Base-by-base conservation (phyloP, 148 eudicot species). In the Polygonum maritimum region DNA sequence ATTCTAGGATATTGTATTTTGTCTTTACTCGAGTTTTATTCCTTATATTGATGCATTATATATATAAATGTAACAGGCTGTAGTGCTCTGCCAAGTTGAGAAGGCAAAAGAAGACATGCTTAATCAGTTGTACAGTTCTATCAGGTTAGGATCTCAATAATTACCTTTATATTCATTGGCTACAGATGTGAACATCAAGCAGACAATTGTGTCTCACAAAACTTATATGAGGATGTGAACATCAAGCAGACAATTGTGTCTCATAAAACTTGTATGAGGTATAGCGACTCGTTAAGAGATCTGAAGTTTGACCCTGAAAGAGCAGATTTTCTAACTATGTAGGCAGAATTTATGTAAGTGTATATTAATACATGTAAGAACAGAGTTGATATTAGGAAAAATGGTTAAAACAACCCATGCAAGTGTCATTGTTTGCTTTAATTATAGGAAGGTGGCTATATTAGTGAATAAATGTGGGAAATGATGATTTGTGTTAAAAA, bases 21-120 rank as follows among this genome's bases (percentile, higher is more conserved):
- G n/a, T 2, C n/a, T 69, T 13, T 26, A 47, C 63, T 51, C 1
- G 3, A 31, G 55, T 22, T 33, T 60, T 0, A 19, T 74, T 74
- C 77, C 11, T 26, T 26, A 21, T 49, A 67, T 44, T 74, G 31
- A 40, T 21, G 74, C 51, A 48, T 76, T 57, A 22, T 39, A 19
- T 78, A 60, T 51, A 76, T 77, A 78, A 51, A 48, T 78, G 80
- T 48, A 81, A 75, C 88, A 94, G 98, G 98, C 98, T 62, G 95
- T 91, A 80, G 98, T 94, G 78, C 90, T 94, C 78, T 94, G 98
- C 85, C 98, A 91, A 90, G 98, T 94, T 76, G 98, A 94, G 87
- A 94, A 91, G 80, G 91, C 98, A 41, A 94, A 94, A 78, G 98
- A 94, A 87, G 98, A 94, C 83, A 94, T 94, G 98, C 97, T 94